These are phyloP conservation scores for Sugiyamaella mastotermitis DNA, from an alignment of 805 yeast genomes.

Conservation along the genomic window DNA sequence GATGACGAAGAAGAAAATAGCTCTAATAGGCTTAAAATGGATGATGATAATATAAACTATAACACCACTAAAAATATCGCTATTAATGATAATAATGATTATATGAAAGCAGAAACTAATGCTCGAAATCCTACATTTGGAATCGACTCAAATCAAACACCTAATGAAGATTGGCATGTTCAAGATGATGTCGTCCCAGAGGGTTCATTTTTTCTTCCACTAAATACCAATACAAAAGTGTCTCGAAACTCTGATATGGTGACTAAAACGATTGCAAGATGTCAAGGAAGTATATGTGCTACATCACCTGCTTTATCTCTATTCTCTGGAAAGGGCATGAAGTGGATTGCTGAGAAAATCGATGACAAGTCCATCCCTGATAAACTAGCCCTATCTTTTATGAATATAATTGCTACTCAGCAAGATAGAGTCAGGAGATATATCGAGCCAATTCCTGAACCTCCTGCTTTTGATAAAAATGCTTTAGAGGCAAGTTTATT, in stretches of 20 bases:
- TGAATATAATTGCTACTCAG: slow-evolving; percentile 7
- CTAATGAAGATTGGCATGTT: slow-evolving; percentile 9
- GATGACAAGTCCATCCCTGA: slow-evolving; percentile 14
- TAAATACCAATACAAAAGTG: not conserved
- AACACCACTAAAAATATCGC: not conserved
- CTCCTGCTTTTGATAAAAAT: slow-evolving; percentile 4
- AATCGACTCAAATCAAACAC: not conserved
- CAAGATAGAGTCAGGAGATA: slow-evolving; percentile 8
- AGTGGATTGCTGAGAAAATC: slow-evolving; percentile 32
- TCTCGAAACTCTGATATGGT: slow-evolving; percentile 12
- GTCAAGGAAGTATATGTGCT: slow-evolving; percentile 8
- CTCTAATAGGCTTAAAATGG: not conserved
- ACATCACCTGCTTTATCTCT: slow-evolving; percentile 29
- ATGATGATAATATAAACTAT: slow-evolving; percentile 6
- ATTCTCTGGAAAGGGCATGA: slow-evolving; percentile 37
- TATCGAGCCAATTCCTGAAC: slow-evolving; percentile 4
- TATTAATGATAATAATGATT: not conserved
- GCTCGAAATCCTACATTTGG: too few relatives aligned
- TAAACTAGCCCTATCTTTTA: slow-evolving; percentile 7
- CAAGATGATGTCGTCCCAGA: slow-evolving; percentile 12
- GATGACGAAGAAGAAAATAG: slow-evolving; percentile 9
- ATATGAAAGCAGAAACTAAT: not conserved
- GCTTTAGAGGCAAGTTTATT: not conserved
- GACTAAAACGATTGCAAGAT: slow-evolving; percentile 10
- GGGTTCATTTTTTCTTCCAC: slow-evolving; percentile 5